A percentile compares a stretch with the other conserved stretches of the same genome.
These are phyloP conservation scores for Penicillium parvum DNA, from an alignment of 495 filamentous ascomycete genomes.

Conservation along the genomic window DNA sequence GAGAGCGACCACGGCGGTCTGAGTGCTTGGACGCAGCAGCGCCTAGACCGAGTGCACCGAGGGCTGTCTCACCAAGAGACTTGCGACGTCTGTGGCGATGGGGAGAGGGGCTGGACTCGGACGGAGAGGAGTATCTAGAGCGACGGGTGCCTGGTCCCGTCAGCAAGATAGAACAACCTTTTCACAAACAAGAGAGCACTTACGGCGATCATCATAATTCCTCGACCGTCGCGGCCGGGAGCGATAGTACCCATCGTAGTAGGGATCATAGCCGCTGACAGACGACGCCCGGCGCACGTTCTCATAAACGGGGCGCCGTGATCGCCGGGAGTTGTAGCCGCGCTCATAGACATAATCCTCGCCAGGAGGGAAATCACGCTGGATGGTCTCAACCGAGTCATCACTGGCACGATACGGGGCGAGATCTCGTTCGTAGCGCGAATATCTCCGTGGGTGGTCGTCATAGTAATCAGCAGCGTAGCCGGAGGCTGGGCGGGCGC, in stretches of 20 bases:
- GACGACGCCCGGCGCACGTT: slow-evolving; percentile 39
- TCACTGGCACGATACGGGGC: slow-evolving; percentile 53
- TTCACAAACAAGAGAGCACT: slow-evolving; percentile 1
- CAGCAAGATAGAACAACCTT: background rate
- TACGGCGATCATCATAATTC: slow-evolving; percentile 50
- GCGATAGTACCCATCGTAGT: slow-evolving; percentile 54
- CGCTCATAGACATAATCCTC: slow-evolving; percentile 43
- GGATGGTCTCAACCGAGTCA: slow-evolving; percentile 64
- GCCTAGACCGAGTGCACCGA: slow-evolving; percentile 64
- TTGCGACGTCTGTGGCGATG: slow-evolving; percentile 53
- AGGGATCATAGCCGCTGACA: slow-evolving; percentile 38
- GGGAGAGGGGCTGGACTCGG: slow-evolving; percentile 41
- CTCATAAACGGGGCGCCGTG: slow-evolving; percentile 38
- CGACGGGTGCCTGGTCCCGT: slow-evolving; percentile 34
- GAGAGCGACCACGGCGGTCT: slow-evolving; percentile 44
- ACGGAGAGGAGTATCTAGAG: slow-evolving; percentile 33
- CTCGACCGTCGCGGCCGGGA: slow-evolving; percentile 49
- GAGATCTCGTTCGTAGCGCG: slow-evolving; percentile 36
- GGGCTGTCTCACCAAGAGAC: slow-evolving; percentile 66
- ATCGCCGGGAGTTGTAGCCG: slow-evolving; percentile 43
- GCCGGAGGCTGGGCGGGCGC: slow-evolving; percentile 25
- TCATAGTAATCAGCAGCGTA: slow-evolving; percentile 35
- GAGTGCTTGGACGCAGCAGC: slow-evolving; percentile 27
- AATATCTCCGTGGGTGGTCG: slow-evolving; percentile 14
- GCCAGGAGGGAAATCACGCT: slow-evolving; percentile 60